Conservation (phyloP, 306 rosid genomes). For the Quercus cerris region DNA sequence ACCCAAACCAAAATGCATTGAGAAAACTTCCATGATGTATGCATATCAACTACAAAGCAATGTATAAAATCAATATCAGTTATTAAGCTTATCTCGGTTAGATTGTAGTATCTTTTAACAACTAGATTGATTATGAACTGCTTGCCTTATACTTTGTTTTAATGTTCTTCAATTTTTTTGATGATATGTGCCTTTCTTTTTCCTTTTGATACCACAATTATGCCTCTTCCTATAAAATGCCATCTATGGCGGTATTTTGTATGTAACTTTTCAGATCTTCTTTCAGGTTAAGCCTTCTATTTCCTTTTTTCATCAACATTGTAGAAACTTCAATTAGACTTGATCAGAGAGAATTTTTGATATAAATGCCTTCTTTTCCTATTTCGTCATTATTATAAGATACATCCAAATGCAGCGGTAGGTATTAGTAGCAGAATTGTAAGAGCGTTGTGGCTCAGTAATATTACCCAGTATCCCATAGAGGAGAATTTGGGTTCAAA, state of each 20-base stretch:
- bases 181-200: neutral
- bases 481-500: too few relatives aligned
- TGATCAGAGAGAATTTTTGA: neutral
- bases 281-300: neutral
- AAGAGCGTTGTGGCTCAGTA: too few relatives aligned
- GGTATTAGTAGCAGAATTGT: neutral
- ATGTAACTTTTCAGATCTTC: neutral
- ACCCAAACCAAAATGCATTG: neutral
- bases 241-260: neutral
- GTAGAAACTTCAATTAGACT: too few relatives aligned
- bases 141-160: neutral
- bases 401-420: neutral
- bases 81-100: neutral
- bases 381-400: neutral
- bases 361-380: neutral
- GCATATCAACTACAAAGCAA: neutral
- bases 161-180: neutral
- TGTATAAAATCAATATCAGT: neutral
- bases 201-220: too few relatives aligned
- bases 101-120: neutral
- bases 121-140: neutral
- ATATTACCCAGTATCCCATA: too few relatives aligned
- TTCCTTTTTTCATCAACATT: neutral
- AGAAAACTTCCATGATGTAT: neutral
- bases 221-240: neutral